A percentile compares a stretch with the other conserved stretches of the same genome.
Conservation (phyloP, 495 filamentous ascomycete genomes). For the Talaromyces adpressus region DNA sequence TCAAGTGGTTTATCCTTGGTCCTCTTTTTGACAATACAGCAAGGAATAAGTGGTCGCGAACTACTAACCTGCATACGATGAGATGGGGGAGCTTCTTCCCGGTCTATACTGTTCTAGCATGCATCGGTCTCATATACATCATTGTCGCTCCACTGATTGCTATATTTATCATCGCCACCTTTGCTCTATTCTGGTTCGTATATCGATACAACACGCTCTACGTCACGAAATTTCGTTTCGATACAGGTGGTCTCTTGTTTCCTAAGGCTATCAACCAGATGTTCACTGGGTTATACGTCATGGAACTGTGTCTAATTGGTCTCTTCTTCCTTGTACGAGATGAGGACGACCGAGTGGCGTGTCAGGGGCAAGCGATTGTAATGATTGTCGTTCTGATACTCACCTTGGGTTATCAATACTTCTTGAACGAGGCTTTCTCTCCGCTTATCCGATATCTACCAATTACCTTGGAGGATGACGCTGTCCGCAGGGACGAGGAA, state of each 20-base stretch:
- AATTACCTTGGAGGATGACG: conserved; percentile 93
- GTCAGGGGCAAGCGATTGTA: conserved; percentile 76
- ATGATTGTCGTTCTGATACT: conserved; percentile 72
- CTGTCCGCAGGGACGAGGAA: conserved; percentile 78
- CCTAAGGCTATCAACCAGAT: conserved; percentile 93
- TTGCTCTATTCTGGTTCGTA: conserved; percentile 89
- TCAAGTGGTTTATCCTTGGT: conserved; percentile 74
- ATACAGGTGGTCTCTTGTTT: conserved; percentile 91
- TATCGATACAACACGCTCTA: conserved; percentile 97
- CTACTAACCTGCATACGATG: conserved; percentile 69
- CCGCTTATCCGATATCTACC: conserved; percentile 86
- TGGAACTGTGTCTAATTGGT: conserved; percentile 87
- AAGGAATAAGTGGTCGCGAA: conserved; percentile 79
- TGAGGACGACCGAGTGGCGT: conserved; percentile 47
- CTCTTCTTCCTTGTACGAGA: conserved; percentile 83
- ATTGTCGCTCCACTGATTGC: conserved; percentile 87
- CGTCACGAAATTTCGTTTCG: conserved; percentile 81
- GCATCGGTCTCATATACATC: conserved; percentile 88
- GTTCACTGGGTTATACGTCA: conserved; percentile 89
- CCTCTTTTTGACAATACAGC: conserved; percentile 80
- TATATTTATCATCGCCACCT: conserved; percentile 90
- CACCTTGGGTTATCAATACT: conserved; percentile 73
- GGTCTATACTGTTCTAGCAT: conserved; percentile 90
- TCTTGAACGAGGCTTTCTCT: conserved; percentile 78
- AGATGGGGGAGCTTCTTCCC: conserved; percentile 94